Conservation (phyloP, 164 flowering plant species). For the Nelumbo lutea region DNA sequence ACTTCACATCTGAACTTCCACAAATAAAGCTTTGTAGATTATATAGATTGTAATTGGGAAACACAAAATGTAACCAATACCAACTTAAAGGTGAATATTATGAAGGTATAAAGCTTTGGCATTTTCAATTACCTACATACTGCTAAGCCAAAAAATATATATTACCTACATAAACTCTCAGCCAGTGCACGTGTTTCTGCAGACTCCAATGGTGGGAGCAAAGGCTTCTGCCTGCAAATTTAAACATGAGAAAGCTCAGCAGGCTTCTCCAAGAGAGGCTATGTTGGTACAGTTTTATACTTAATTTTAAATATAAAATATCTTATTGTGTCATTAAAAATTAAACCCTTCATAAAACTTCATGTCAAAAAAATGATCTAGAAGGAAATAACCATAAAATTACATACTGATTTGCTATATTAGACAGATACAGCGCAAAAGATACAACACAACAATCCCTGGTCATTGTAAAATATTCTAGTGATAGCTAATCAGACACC, state of each 20-base stretch:
- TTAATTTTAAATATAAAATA: no score
- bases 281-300: not conserved
- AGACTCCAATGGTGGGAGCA: constrained; percentile 89
- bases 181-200: constrained; percentile 80
- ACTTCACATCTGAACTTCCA: constrained; percentile 92
- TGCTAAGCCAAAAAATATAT: no score
- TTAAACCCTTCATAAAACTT: no score
- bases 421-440: no score
- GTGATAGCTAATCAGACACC: no score
- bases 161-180: constrained; percentile 54
- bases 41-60: not conserved
- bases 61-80: not conserved
- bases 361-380: no score
- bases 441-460: no score
- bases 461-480: no score
- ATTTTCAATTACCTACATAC: constrained; percentile 43
- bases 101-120: not conserved
- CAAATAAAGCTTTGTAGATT: constrained; percentile 35
- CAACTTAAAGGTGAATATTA: no score
- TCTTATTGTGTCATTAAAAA: no score
- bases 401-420: no score
- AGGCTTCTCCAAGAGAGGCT: not conserved
- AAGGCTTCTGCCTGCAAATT: constrained; percentile 52
- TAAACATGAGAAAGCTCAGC: constrained; percentile 6
- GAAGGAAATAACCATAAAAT: no score